Base-by-base conservation (phyloP, 1,284 basidiomycete species). In the Xanthoconium separans region DNA sequence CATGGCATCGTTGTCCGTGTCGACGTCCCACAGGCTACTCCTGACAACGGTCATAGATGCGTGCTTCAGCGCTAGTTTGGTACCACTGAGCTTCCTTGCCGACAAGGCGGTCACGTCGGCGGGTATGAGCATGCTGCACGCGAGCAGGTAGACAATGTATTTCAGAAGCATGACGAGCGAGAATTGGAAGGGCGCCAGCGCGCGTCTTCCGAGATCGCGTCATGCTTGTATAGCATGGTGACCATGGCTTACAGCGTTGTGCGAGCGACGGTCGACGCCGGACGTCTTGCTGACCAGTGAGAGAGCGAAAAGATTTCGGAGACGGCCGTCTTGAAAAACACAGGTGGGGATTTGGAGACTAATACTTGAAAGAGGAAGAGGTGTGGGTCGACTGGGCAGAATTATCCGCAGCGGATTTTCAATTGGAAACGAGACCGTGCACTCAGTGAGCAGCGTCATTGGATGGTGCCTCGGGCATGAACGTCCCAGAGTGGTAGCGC, bases 261-360 rank as follows among this genome's bases (percentile, higher is more conserved):
- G n/a, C n/a, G n/a, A n/a, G n/a, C 94, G 86, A 67, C 97, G 93
- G 56, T 95, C 94, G 3, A 90, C 81, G 2, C 91, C 91, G 0
- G 86, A 75, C 0, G 92, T 91, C 75, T 96, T 98, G 31, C 92
- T 88, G 0, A 84, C 72, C 65, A 89, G 87, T 6, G 92, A 88
- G 0, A 93, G 77, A 15, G 75, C 73, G n/a, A n/a, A n/a, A n/a
- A n/a, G n/a, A n/a, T n/a, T n/a, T n/a, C n/a, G n/a, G n/a, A 71
- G 3, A 82, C 79, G 5, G 81, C 79, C 18, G 79, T 60, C 51
- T 79, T 77, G 13, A 74, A 18, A n/a, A 58, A 58, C 6, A 70
- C 59, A 16, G 70, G 60, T 10, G 57, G 47, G 2, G 47, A 61
- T 29, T 73, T 73, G 27, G 67, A 55, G 6, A 84, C 65, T 45